Conservation (phyloP, 1,284 basidiomycete genomes). For the Heterobasidion parviporum region DNA sequence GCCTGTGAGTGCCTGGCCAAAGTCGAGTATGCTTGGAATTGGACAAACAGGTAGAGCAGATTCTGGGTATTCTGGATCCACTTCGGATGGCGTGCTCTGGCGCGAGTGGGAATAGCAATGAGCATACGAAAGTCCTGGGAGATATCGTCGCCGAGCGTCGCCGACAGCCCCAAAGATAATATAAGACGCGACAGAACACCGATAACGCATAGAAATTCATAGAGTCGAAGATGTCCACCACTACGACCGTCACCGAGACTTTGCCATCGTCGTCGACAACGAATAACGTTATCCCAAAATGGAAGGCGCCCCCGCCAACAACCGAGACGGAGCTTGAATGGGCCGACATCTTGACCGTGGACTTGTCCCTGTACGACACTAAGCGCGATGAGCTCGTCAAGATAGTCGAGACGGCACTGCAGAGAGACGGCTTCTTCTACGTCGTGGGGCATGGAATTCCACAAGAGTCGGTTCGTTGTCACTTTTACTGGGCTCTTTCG, state of each 20-base stretch:
- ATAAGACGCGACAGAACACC: not conserved
- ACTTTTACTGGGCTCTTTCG: not conserved
- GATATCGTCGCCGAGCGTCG: not conserved
- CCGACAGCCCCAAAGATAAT: not conserved
- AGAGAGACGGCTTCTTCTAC: conserved; percentile 30
- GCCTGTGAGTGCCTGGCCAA: no score
- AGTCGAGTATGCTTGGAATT: no score
- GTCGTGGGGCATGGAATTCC: conserved; percentile 26
- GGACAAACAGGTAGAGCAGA: not conserved
- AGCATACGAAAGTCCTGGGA: not conserved
- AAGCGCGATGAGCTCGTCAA: conserved; percentile 20
- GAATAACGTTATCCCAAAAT: conserved; percentile 10
- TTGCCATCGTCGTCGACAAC: no score
- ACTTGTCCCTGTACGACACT: conserved; percentile 24
- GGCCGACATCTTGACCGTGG: conserved; percentile 30
- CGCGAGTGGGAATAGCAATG: not conserved
- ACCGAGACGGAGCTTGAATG: conserved; percentile 21
- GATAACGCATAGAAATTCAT: not conserved
- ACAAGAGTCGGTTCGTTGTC: conserved; percentile 18
- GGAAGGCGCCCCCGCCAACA: conserved; percentile 18
- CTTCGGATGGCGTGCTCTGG: conserved; percentile 1
- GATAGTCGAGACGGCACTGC: conserved; percentile 23
- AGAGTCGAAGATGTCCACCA: not conserved
- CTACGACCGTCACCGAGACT: not conserved
- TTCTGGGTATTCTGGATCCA: not conserved